Conservation (phyloP, 2,329 filamentous ascomycete species). For the Pseudogymnoascus verrucosus region DNA sequence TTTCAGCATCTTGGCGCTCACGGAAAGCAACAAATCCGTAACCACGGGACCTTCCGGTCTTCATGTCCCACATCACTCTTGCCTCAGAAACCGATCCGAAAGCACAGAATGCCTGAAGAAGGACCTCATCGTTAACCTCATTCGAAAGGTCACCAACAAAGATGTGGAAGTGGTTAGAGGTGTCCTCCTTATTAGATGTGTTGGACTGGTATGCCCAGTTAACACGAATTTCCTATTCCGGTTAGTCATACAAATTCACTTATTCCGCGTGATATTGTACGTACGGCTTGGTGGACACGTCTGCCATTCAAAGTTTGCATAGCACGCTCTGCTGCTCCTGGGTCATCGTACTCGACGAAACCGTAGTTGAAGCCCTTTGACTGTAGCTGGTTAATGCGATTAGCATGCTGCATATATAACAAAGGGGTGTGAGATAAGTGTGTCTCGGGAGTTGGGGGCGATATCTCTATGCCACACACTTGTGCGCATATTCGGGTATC, state of each 20-base stretch:
- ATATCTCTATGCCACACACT: slow-evolving; percentile 20
- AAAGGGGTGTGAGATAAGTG: slow-evolving; percentile 10
- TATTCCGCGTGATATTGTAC: slow-evolving; percentile 25
- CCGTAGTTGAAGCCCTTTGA: slow-evolving; percentile 98
- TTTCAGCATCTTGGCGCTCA: slow-evolving; percentile 87
- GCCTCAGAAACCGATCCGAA: slow-evolving; percentile 96
- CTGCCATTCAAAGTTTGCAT: slow-evolving; percentile 96
- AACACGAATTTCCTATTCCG: slow-evolving; percentile 80
- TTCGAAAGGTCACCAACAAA: slow-evolving; percentile 97
- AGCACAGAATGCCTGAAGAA: slow-evolving; percentile 88
- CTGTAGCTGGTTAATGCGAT: slow-evolving; percentile 41
- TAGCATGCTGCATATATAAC: slow-evolving; percentile 18
- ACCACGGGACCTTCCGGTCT: slow-evolving; percentile 92
- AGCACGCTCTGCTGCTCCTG: slow-evolving; percentile 88
- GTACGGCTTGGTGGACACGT: slow-evolving; percentile 88
- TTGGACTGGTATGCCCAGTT: slow-evolving; percentile 99
- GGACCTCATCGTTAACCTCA: slow-evolving; percentile 94
- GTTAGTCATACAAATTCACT: slow-evolving; percentile 22
- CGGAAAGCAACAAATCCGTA: slow-evolving; percentile 98
- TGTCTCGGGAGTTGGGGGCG: slow-evolving; percentile 22
- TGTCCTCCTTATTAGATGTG: slow-evolving; percentile 89
- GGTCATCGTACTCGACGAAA: slow-evolving; percentile 98
- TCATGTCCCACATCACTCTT: slow-evolving; percentile 99
- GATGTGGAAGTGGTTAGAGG: slow-evolving; percentile 96
- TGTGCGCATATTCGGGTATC: slow-evolving; percentile 16